Conservation (phyloP, 2,329 filamentous ascomycete genomes). For the Penicillium nordicum region DNA sequence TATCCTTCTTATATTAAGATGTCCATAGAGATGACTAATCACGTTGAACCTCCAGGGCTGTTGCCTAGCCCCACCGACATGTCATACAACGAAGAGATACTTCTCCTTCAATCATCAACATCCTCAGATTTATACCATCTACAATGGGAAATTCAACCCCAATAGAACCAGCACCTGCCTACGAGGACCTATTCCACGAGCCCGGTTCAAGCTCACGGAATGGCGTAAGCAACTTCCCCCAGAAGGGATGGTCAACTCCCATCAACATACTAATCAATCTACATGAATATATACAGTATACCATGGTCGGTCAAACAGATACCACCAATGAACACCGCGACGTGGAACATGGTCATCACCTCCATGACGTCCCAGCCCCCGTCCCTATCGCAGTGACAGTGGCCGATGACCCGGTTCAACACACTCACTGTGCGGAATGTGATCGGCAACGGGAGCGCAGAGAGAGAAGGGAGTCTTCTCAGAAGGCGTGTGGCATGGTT, state of each 20-base stretch:
- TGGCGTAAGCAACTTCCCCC: conserved; percentile 2
- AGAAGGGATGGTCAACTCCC: neutral
- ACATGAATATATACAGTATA: neutral
- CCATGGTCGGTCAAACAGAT: conserved; percentile 4
- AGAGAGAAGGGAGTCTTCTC: conserved; percentile 2
- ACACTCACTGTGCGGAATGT: conserved; percentile 18
- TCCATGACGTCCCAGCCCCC: neutral
- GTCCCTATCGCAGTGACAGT: neutral
- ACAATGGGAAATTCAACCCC: conserved; percentile 4
- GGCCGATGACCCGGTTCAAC: neutral
- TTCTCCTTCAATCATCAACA: neutral
- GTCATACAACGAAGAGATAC: neutral
- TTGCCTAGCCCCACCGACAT: neutral
- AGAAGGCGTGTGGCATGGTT: conserved; percentile 9
- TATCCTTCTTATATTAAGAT: too few relatives aligned
- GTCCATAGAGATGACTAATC: too few relatives aligned
- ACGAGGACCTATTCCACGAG: conserved; percentile 15
- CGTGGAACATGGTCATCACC: conserved; percentile 2
- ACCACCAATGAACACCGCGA: neutral
- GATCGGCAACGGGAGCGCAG: conserved; percentile 13
- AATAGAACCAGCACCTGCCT: conserved; percentile 11
- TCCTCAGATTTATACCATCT: neutral
- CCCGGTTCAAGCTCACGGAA: conserved; percentile 4
- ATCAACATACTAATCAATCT: neutral
- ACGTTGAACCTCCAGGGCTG: neutral